Conservation (phyloP, 2,329 filamentous ascomycete species). For the Penicillium paneum region DNA sequence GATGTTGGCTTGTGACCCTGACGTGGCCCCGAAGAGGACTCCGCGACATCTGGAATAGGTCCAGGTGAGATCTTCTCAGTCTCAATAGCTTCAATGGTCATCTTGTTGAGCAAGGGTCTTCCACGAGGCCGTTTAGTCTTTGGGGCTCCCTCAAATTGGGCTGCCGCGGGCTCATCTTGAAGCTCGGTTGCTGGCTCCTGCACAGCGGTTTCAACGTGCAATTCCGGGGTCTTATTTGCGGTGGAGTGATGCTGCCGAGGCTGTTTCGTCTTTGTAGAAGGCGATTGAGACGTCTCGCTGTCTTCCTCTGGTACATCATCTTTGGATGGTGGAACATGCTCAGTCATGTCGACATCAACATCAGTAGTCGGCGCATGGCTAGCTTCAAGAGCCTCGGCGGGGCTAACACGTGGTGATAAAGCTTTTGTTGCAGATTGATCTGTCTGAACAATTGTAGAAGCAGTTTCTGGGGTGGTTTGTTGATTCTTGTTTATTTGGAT, state of each 20-base stretch:
- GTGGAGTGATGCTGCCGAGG: neutral
- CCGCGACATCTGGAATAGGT: neutral
- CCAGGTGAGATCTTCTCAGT: neutral
- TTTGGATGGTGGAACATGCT: neutral
- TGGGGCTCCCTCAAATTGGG: neutral
- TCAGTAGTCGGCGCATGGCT: neutral
- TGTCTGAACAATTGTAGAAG: neutral
- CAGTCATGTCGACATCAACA: neutral
- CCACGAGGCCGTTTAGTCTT: slow-evolving; percentile 10
- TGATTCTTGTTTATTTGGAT: neutral
- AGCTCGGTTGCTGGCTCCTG: neutral
- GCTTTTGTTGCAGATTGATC: neutral
- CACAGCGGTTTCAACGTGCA: neutral
- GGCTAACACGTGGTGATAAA: neutral
- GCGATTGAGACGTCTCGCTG: neutral
- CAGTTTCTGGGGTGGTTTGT: neutral
- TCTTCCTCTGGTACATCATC: neutral
- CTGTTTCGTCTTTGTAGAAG: neutral
- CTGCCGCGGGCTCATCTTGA: neutral
- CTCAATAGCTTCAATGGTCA: neutral
- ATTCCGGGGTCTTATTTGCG: neutral
- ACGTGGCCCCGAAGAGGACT: neutral
- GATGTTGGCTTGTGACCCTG: slow-evolving; percentile 7
- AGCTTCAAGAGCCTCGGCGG: neutral
- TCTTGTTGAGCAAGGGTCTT: slow-evolving; percentile 1